Conservation (phyloP, 1,284 basidiomycete species). For the Austroboletus niveus region DNA sequence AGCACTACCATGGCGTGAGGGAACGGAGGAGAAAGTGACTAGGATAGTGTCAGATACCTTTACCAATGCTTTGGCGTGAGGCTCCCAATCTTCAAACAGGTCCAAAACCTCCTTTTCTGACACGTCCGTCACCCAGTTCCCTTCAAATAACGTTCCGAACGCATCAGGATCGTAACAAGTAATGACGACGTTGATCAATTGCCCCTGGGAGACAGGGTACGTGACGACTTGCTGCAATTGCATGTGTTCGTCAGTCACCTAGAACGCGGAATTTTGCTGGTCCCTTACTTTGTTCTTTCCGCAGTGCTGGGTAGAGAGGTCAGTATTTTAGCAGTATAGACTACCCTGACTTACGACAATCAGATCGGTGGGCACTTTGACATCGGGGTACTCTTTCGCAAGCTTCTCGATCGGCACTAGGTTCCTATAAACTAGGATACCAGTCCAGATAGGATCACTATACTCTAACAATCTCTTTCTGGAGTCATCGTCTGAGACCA, state of each 20-base stretch:
- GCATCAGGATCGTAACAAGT: constrained; percentile 32
- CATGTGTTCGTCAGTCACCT: neutral
- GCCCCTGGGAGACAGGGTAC: constrained; percentile 44
- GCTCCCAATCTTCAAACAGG: constrained; percentile 41
- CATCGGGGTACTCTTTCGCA: constrained; percentile 30
- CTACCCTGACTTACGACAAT: constrained; percentile 33
- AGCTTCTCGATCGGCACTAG: constrained; percentile 16
- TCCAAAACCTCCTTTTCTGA: constrained; percentile 31
- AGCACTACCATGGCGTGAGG: constrained; percentile 10
- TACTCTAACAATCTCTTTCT: constrained; percentile 11
- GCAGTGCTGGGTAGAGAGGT: constrained; percentile 34
- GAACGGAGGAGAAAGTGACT: neutral
- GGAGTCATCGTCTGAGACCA: neutral
- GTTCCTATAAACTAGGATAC: constrained; percentile 20
- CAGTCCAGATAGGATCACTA: constrained; percentile 23
- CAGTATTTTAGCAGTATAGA: neutral
- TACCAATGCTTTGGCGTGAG: constrained; percentile 39
- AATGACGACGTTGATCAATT: constrained; percentile 43
- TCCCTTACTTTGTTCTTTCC: constrained; percentile 42
- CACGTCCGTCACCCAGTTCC: constrained; percentile 36
- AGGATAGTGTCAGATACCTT: constrained; percentile 28
- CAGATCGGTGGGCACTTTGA: constrained; percentile 34
- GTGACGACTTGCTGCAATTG: constrained; percentile 41
- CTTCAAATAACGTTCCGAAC: constrained; percentile 37
- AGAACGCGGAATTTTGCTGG: neutral